A percentile compares a stretch with the other conserved stretches of the same genome.
Evolutionary conservation across 2,329 filamentous ascomycete genomes (phyloP).

Genomic region (Dactylellina parvicollis): DNA sequence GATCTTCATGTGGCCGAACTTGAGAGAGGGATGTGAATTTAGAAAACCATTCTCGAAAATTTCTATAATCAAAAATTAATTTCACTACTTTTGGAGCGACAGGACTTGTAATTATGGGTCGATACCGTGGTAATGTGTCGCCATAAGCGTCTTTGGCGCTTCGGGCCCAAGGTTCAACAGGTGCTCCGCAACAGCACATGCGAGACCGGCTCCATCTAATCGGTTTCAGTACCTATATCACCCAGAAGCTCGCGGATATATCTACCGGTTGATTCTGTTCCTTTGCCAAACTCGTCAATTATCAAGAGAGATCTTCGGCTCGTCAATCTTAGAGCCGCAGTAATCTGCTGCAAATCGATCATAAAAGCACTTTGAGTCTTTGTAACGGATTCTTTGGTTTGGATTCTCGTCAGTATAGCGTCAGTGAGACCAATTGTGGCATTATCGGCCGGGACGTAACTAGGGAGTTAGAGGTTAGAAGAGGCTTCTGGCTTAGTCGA

Average conservation of each 20-base stretch:
- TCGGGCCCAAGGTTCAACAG: slow-evolving; percentile 65
- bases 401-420: slow-evolving; percentile 75
- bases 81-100: background rate
- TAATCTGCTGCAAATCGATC: slow-evolving; percentile 88
- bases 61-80: slow-evolving; percentile 63
- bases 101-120: background rate
- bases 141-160: slow-evolving; percentile 69
- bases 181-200: slow-evolving; percentile 70
- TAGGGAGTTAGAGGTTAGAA: no score
- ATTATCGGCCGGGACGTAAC: slow-evolving; percentile 82
- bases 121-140: slow-evolving; percentile 69
- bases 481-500: no score
- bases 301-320: slow-evolving; percentile 82
- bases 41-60: slow-evolving; percentile 75
- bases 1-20: slow-evolving; percentile 78
- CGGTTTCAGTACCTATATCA: background rate
- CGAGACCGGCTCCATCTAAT: slow-evolving; percentile 72
- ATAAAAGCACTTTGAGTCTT: slow-evolving; percentile 74
- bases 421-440: slow-evolving; percentile 88
- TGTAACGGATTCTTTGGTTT: slow-evolving; percentile 69
- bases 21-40: slow-evolving; percentile 64
- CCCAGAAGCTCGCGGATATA: background rate
- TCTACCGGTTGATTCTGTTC: slow-evolving; percentile 69
- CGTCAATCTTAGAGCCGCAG: slow-evolving; percentile 76
- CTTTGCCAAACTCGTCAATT: slow-evolving; percentile 90